Base-by-base conservation (phyloP, 108 stramenopile species). In the Ochromonas danica region DNA sequence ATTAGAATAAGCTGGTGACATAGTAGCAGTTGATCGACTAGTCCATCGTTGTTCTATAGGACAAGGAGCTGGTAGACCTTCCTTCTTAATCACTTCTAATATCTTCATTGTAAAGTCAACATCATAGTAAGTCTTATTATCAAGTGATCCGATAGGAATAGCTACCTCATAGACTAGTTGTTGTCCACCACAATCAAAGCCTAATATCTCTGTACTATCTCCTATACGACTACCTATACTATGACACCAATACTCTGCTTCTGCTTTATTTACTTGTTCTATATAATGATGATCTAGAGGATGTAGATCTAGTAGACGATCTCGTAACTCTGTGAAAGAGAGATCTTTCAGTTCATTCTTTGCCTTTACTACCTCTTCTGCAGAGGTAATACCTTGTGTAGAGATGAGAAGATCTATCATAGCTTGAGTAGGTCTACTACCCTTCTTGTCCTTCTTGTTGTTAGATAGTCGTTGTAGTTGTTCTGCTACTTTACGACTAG, bases 1-100 rank as follows among this genome's bases (percentile, higher is more conserved):
- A 38, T 43, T 63, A 27, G 79, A 62, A 40, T 71, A 83, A 1
- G 95, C 98, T 0, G 98, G 98, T 72, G 93, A 94, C 88, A 99
- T 89, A 25, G 81, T 82, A 0, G 96, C 91, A 6, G 88, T 85
- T 28, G 94, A 94, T 3, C 89, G 86, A 61, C 92, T 87, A 1
- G 93, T 89, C 98, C 98, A 99, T 0, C 98, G 90, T 81, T 99
- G 98, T 83, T 97, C 97, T 77, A 99, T 97, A 1, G 98, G 98
- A 35, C 94, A 86, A 43, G 92, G 95, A 38, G 94, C 96, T 1
- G 98, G 92, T 57, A 99, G 84, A 6, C 83, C 80, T 33, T 81
- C 81, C 0, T 81, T 70, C 85, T 97, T 95, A 77, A 99, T 97
- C 33, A 90, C 81, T 42, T 80, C 43, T 78, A 96, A 80, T 14